Base-by-base conservation (phyloP, 352 stramenopile genomes). In the Globisporangium apiculatum region DNA sequence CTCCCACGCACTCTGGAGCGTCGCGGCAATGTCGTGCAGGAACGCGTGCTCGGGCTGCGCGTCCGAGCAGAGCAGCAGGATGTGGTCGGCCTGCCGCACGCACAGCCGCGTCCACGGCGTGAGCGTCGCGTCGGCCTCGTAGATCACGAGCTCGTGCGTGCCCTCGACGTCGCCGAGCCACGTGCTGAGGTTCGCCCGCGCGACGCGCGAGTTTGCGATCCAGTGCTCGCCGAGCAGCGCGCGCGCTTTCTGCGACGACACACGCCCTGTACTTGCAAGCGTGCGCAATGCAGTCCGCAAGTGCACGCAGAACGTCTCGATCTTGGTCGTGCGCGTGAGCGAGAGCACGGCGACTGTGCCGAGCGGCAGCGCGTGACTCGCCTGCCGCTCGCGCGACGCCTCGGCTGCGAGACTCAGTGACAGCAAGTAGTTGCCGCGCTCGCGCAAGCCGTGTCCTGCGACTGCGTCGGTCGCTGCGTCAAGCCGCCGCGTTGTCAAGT, bases 91-190 rank as follows among this genome's bases (percentile, higher is more conserved):
- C 59, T 95, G 86, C 0, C 86, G 82, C 54, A 95, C 79, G 47
- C 86, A 95, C 4, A 95, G 63, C 61, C 87, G 86, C 6, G 83
- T 94, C 86, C 86, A 95, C 4, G 70, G 62, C 14, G 79, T 93
- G 17, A 93, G 64, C 17, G 85, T 61, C 24, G 64, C 61, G 54
- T 95, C 86, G 7, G 78, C 83, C 63, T 93, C 83, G 52, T 91
- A 94, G 40, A 95, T 85, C 3, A 94, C 78, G 15, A 95, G 53
- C 38, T 92, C 81, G 40, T 84, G 79, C 0, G 77, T 75, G 43
- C 78, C 85, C 51, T 95, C 86, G 8, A 95, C 72, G 7, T 95
- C 86, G 5, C 83, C 82, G 42, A 95, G 79, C 83, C 83, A 95
- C 4, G 83, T 71, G 38, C 69, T 87, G 12, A 94, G 62, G 47